Evolutionary conservation across 148 eudicot genomes (phyloP), one percentile per base, ranked within the genome.

Genomic region (Rhododendron simsii): DNA sequence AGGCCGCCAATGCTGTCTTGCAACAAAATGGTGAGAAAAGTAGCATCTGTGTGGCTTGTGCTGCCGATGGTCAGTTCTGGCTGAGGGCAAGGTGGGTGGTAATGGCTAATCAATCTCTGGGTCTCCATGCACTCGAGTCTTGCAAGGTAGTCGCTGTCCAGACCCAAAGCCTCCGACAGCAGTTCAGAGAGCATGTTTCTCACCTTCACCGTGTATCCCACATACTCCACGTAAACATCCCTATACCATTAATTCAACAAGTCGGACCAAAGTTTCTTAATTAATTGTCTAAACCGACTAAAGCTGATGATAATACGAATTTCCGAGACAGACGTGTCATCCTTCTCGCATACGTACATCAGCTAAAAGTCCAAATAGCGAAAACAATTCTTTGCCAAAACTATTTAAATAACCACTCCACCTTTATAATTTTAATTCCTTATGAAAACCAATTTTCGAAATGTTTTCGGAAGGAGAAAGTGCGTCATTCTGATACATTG

Each of bases 71-170:
- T 86, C 76, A 89, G 16, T 37, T 90, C 82, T 26, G 93, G 93
- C 78, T 92, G 88, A 6, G 92, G 93, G 65, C 93, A 92, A 28
- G 86, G 69, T 6, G 93, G 92, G 85, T 92, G 90, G 41, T 90
- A 92, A 50, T 90, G 92, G 21, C 90, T 89, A 16, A 84, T 91
- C 48, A 92, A 0, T 41, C 88, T 86, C 5, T 86, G 81, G 41
- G 91, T 75, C 84, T 90, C 84, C 90, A 88, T 89, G 86, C 93
- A 92, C 67, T 83, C 86, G 77, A 81, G 83, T 65, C 63, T 63
- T 14, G 86, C 83, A 33, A 92, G 89, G 79, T 80, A 88, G 61
- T 90, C 82, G n/a, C 83, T 51, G 21, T 84, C 82, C 2, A 92
- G 90, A 4, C 92, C 93, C 73, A 92, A 83, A 50, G 90, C 91